Base-by-base conservation (phyloP, 345 rosid genomes). In the Linum trigynum region DNA sequence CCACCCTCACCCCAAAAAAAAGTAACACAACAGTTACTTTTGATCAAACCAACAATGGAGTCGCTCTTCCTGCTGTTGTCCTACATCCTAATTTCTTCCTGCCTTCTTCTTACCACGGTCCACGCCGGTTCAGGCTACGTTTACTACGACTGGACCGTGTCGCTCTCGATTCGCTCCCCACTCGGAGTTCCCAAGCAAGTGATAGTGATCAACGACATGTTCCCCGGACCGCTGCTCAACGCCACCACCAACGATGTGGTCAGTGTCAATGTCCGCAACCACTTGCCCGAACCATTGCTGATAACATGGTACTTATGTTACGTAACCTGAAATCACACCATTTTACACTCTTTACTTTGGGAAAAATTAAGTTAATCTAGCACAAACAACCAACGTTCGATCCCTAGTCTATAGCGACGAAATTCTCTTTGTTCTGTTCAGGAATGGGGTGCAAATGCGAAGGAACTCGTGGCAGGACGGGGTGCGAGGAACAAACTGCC, bases 131-230 rank as follows among this genome's bases (percentile, higher is more conserved):
- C 79, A 37, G 74, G 79, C 7, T 55, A 45, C 3, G 66, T 67
- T 12, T 67, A 58, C 45, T 69, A 75, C 38, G 72, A 85, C 0
- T 85, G 90, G 90, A 64, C 71, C 62, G 84, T 85, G 37, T 76
- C 80, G 43, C 77, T 65, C 57, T 79, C 86, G 41, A 74, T 55
- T 60, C 81, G 77, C 38, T 75, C 74, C 12, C 77, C 85, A 71
- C 86, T 80, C 4, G 89, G 80, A 36, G 57, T 75, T 51, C 62
- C 62, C 39, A 82, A 82, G 45, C 82, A 74, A 75, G 78, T 74
- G 48, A 74, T 74, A 51, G 69, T 63, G 32, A 80, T 74, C 69
- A 79, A 65, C 10, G 72, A 39, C 14, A 70, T 67, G 39, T 79
- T 76, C 35, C 82, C 77, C 0, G 82, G 82, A 42, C 75, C 79